Percentiles rank a stretch among this genome's conserved stretches.
Evolutionary conservation across 164 flowering plant species (phyloP).

Genomic region (Vitis rupestris): DNA sequence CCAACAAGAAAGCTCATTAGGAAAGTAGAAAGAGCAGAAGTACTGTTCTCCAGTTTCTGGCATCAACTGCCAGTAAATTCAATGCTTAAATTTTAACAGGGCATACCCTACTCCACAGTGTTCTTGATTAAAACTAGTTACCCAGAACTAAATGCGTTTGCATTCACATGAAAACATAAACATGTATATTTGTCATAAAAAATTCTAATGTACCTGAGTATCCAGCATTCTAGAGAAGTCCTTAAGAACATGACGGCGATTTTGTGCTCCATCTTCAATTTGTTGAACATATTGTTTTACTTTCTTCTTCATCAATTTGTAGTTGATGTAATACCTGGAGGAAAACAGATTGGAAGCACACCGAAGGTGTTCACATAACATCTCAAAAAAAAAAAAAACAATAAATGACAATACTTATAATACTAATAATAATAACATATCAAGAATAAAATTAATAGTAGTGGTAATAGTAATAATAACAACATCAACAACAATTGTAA

Average conservation of each 20-base stretch:
- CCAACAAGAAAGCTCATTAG: too few relatives aligned
- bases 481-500: too few relatives aligned
- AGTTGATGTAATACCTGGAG: constrained; percentile 62
- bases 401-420: background rate
- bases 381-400: background rate
- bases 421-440: too few relatives aligned
- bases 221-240: constrained; percentile 85
- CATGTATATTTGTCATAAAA: background rate
- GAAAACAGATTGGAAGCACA: constrained; percentile 1
- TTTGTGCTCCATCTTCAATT: constrained; percentile 53
- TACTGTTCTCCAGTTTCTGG: too few relatives aligned
- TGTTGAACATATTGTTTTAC: constrained; percentile 59
- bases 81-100: too few relatives aligned
- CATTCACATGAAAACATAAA: background rate
- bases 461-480: too few relatives aligned
- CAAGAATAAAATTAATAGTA: too few relatives aligned
- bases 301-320: constrained; percentile 69
- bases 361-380: background rate
- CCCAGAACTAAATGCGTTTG: background rate
- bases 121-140: background rate
- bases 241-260: constrained; percentile 68
- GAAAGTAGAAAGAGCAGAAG: too few relatives aligned
- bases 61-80: too few relatives aligned
- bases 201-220: constrained; percentile 42
- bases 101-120: background rate